Conservation (phyloP, 345 rosid species). For the Eucalyptus curtisii region DNA sequence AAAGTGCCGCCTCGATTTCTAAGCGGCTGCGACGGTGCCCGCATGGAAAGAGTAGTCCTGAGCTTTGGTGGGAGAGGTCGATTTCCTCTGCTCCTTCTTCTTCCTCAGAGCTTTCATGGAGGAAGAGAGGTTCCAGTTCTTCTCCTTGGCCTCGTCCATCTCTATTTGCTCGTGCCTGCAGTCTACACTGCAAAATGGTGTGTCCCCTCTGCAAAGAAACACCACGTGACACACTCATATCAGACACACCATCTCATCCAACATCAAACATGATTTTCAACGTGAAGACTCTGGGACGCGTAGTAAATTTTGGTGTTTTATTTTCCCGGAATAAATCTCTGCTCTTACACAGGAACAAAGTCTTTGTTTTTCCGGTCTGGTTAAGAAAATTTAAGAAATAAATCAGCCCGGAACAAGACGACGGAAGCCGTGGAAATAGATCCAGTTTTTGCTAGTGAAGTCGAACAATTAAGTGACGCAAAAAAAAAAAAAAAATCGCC, state of each 20-base stretch:
- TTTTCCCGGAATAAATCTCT: not conserved
- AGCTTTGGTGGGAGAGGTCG: not conserved
- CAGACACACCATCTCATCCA: not conserved
- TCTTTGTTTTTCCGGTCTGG: not conserved
- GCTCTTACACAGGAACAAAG: not conserved
- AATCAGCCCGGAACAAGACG: not conserved
- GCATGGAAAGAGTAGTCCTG: not conserved
- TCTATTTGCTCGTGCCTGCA: slow-evolving; percentile 36
- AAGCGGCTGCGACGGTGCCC: slow-evolving; percentile 4
- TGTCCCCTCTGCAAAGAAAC: slow-evolving; percentile 25
- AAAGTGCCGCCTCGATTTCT: not conserved
- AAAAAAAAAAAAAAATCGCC: not conserved
- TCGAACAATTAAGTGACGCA: not conserved
- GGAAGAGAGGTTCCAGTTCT: slow-evolving; percentile 10
- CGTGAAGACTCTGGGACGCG: not conserved
- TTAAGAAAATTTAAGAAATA: not conserved
- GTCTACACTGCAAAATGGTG: slow-evolving; percentile 21
- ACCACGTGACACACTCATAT: not conserved
- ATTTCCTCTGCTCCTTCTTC: not conserved
- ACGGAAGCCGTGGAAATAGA: not conserved
- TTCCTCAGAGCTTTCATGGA: slow-evolving; percentile 11
- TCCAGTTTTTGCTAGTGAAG: not conserved
- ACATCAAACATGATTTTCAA: not conserved
- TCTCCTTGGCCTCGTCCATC: slow-evolving; percentile 18
- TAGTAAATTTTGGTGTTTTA: not conserved